phyloP scores from a whole-genome alignment of 179 eudicot species.

The Corrigiola litoralis region DNA sequence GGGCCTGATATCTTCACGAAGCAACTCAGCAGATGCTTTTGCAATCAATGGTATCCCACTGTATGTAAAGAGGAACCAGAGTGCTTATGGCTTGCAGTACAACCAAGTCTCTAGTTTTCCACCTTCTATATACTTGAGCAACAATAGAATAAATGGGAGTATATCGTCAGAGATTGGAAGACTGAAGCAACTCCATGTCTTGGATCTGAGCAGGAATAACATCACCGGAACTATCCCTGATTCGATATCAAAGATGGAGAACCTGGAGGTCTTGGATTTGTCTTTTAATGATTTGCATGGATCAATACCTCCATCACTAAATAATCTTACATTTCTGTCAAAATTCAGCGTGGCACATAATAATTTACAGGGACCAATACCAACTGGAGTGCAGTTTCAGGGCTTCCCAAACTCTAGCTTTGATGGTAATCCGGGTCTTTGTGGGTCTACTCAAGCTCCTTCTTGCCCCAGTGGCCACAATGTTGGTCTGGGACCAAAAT shows the following conservation, averaged over 20 bases:
- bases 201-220: conserved; percentile 74
- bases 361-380: conserved; percentile 63
- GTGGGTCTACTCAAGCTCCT: conserved; percentile 51
- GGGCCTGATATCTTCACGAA: conserved; percentile 45
- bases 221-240: conserved; percentile 69
- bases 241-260: conserved; percentile 63
- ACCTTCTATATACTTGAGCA: conserved; percentile 67
- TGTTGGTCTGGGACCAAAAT: conserved; percentile 14
- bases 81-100: conserved; percentile 66
- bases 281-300: conserved; percentile 65
- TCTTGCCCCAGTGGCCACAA: conserved; percentile 28
- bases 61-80: conserved; percentile 76
- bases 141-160: conserved; percentile 58
- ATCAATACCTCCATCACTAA: conserved; percentile 60
- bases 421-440: conserved; percentile 84
- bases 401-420: conserved; percentile 80
- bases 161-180: conserved; percentile 63
- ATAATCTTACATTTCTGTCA: conserved; percentile 70
- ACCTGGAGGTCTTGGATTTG: conserved; percentile 70
- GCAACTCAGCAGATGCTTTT: conserved; percentile 32
- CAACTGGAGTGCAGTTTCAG: conserved; percentile 65
- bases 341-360: conserved; percentile 83
- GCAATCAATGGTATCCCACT: conserved; percentile 56
- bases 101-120: conserved; percentile 88
- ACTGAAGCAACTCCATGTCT: conserved; percentile 70